Evolutionary conservation across 2,329 filamentous ascomycete species (phyloP).

Genomic region (Fusarium napiforme): DNA sequence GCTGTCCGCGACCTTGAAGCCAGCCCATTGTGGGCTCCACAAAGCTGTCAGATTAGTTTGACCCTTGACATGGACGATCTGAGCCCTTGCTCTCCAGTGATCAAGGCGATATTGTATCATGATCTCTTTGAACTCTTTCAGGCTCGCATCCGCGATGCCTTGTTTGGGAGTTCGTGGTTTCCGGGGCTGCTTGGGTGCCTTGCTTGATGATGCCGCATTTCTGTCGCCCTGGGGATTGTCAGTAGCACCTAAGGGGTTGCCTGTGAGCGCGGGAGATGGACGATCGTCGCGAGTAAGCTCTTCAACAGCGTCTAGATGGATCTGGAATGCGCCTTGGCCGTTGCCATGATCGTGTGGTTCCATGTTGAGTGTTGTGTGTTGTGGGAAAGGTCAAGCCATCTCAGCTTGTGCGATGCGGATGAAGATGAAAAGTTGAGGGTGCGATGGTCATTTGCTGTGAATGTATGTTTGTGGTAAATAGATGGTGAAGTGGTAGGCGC

Average conservation of each 20-base stretch:
- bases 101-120: slow-evolving; percentile 34
- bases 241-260: neutral
- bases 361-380: slow-evolving; percentile 3
- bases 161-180: neutral
- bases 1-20: neutral
- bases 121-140: slow-evolving; percentile 32
- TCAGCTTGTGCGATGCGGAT: neutral
- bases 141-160: neutral
- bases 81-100: slow-evolving; percentile 34
- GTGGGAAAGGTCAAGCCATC: neutral
- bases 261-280: neutral
- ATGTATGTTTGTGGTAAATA: slow-evolving; percentile 1
- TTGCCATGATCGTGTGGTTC: neutral
- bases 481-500: neutral
- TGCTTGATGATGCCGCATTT: neutral
- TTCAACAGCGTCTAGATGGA: neutral
- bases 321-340: neutral
- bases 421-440: neutral
- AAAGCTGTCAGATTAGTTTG: slow-evolving; percentile 36
- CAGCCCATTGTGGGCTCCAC: slow-evolving; percentile 33
- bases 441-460: neutral
- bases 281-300: neutral
- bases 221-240: neutral
- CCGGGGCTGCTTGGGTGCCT: neutral
- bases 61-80: slow-evolving; percentile 21